Percentiles rank a stretch among this genome's conserved stretches.
These are phyloP conservation scores for Entomortierella parvispora DNA, from an alignment of 192 early-diverging fungal species.

Conservation along the genomic window DNA sequence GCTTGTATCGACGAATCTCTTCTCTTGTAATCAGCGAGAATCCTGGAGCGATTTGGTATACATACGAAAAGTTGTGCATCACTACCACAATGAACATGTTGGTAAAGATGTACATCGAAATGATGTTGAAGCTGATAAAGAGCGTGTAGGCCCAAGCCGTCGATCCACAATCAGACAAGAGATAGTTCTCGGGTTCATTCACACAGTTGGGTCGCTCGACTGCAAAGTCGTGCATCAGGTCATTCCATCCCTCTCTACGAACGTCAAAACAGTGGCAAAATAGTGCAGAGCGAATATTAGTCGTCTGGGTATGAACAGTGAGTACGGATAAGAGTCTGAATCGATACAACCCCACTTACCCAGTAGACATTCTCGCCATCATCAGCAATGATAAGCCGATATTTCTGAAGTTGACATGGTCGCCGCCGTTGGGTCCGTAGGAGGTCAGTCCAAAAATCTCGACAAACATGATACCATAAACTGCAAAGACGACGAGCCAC, in stretches of 20 bases:
- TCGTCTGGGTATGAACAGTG: no score
- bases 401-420: slow-evolving; percentile 64
- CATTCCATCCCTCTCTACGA: slow-evolving; percentile 70
- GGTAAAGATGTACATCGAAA: slow-evolving; percentile 76
- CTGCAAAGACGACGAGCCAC: slow-evolving; percentile 66
- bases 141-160: slow-evolving; percentile 62
- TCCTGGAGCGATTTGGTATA: slow-evolving; percentile 67
- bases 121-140: slow-evolving; percentile 68
- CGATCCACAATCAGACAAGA: slow-evolving; percentile 67
- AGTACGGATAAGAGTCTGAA: no score
- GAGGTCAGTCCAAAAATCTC: slow-evolving; percentile 70
- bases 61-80: slow-evolving; percentile 70
- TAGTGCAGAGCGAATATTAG: no score
- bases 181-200: slow-evolving; percentile 50
- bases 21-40: slow-evolving; percentile 68
- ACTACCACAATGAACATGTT: slow-evolving; percentile 72
- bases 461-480: slow-evolving; percentile 69
- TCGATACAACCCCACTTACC: no score
- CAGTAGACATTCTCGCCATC: slow-evolving; percentile 65
- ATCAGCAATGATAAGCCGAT: slow-evolving; percentile 57
- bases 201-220: slow-evolving; percentile 64
- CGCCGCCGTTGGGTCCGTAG: slow-evolving; percentile 56
- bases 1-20: slow-evolving; percentile 69
- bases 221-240: slow-evolving; percentile 69
- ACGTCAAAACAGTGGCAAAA: no score